Base-by-base conservation (phyloP, 2,329 filamentous ascomycete species). In the Hypoxylon sp. region DNA sequence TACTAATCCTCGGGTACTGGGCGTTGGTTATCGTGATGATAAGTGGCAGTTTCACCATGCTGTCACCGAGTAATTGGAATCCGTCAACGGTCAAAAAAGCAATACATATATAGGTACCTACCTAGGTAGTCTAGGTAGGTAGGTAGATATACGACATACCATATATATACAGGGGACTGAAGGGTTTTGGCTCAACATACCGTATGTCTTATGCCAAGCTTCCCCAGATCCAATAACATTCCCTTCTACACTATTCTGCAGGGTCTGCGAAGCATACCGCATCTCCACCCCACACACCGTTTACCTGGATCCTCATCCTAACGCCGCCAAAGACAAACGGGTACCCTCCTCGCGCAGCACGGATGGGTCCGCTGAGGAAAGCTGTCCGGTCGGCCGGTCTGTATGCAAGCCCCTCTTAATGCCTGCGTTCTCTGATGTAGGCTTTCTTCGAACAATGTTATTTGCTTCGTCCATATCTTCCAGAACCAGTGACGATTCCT, bases 131-230 rank as follows among this genome's bases (percentile, higher is more conserved):
- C 18, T 44, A 51, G 5, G 26, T 32, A 33, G 11, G 28, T 9
- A 9, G 18, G n/a, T 59, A 62, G 16, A 30, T 68, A 62, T 64
- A 49, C 26, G 32, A n/a, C 38, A 18, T 42, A n/a, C n/a, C n/a
- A n/a, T 61, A 20, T 65, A 52, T 65, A 63, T 63, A 60, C 58
- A 59, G 62, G 57, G 55, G 56, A 45, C 42, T 26, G 51, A 38
- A 59, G 53, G 62, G n/a, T n/a, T 45, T 61, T 67, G 55, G 58
- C 42, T 56, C 42, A 32, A 55, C 26, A 20, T 36, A 53, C 48
- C 53, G 48, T 58, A 51, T 32, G 33, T 56, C 42, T 42, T 64
- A 58, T 64, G 68, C 68, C 67, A 66, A 71, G 64, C 50, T 65
- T 57, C 60, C 36, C 42, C 42, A 24, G 56, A 48, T 58, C 59